Percentiles rank a stretch among this genome's conserved stretches.
Evolutionary conservation across 768 basidiomycete genomes (phyloP).

Genomic region (Termitomyces heimii): DNA sequence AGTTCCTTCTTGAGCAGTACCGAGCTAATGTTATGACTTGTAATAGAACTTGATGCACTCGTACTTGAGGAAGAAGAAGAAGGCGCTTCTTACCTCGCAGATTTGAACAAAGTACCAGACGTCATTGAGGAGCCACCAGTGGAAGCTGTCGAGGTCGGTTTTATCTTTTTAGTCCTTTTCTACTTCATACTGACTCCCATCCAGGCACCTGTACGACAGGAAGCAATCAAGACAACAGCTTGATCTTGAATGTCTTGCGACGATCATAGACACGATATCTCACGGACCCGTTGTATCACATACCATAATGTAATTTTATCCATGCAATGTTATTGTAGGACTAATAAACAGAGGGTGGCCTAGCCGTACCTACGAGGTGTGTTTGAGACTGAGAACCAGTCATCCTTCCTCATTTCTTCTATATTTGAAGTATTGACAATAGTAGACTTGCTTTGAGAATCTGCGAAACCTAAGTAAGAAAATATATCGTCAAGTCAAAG

Average conservation of each 20-base stretch:
- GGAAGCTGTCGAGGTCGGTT: slow-evolving; percentile 54
- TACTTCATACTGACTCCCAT: slow-evolving; percentile 4
- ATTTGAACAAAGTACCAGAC: slow-evolving; percentile 85
- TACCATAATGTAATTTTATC: slow-evolving; percentile 14
- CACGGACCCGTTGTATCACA: slow-evolving; percentile 11
- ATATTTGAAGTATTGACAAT: slow-evolving; percentile 66
- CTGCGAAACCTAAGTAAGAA: slow-evolving; percentile 27
- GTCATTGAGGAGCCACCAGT: slow-evolving; percentile 88
- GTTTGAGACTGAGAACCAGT: slow-evolving; percentile 68
- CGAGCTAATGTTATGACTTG: background rate
- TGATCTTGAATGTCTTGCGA: slow-evolving; percentile 14
- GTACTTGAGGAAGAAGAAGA: slow-evolving; percentile 91
- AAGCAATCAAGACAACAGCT: slow-evolving; percentile 52
- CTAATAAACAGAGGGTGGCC: slow-evolving; percentile 14
- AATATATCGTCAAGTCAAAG: background rate
- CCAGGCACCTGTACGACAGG: slow-evolving; percentile 38
- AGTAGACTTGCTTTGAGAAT: slow-evolving; percentile 80
- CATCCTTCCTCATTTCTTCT: slow-evolving; percentile 58
- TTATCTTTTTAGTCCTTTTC: background rate
- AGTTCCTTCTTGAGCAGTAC: background rate
- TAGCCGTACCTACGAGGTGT: slow-evolving; percentile 62
- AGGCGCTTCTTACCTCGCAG: slow-evolving; percentile 80
- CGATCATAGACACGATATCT: slow-evolving; percentile 1
- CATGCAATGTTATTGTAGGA: background rate
- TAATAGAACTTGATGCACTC: slow-evolving; percentile 86